Evolutionary conservation across 768 basidiomycete species (phyloP).

Genomic region (Floccularia luteovirens): DNA sequence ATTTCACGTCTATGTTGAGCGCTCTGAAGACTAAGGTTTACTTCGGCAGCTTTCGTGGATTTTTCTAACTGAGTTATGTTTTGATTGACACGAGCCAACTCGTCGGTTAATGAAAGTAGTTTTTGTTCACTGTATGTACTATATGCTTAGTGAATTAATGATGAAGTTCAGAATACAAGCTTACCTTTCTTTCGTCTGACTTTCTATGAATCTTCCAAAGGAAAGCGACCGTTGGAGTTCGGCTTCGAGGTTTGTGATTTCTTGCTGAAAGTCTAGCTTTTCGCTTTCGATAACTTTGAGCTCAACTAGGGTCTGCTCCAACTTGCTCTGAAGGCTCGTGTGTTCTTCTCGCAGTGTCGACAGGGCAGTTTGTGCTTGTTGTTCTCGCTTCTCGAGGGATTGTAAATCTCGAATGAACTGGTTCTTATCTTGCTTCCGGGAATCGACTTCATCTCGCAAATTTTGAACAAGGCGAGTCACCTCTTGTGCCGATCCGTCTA

Average conservation of each 20-base stretch:
- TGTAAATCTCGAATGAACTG: conserved; percentile 22
- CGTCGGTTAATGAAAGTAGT: conserved; percentile 26
- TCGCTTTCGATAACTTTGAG: conserved; percentile 37
- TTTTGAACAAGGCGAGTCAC: conserved; percentile 26
- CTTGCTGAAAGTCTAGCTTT: conserved; percentile 40
- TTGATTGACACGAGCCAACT: conserved; percentile 32
- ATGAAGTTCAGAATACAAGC: conserved; percentile 10
- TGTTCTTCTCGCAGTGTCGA: conserved; percentile 28
- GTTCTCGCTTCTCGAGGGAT: conserved; percentile 15
- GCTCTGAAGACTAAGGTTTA: conserved; percentile 54
- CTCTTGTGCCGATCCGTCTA: conserved; percentile 29
- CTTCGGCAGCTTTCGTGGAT: conserved; percentile 51
- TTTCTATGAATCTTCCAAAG: conserved; percentile 53
- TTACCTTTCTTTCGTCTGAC: conserved; percentile 56
- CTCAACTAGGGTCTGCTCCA: conserved; percentile 31
- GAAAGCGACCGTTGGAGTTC: conserved; percentile 61
- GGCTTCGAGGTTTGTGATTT: conserved; percentile 52
- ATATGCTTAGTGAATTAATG: conserved; percentile 3
- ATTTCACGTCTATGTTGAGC: conserved; percentile 65
- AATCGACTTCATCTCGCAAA: conserved; percentile 29
- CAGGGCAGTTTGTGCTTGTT: conserved; percentile 22
- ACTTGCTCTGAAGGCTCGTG: conserved; percentile 22
- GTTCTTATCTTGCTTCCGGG: conserved; percentile 22
- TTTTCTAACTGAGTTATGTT: conserved; percentile 50
- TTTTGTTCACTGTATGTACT: conserved; percentile 38